Evolutionary conservation across 2,329 filamentous ascomycete genomes (phyloP).

Genomic region (Monosporascus cannonballus): DNA sequence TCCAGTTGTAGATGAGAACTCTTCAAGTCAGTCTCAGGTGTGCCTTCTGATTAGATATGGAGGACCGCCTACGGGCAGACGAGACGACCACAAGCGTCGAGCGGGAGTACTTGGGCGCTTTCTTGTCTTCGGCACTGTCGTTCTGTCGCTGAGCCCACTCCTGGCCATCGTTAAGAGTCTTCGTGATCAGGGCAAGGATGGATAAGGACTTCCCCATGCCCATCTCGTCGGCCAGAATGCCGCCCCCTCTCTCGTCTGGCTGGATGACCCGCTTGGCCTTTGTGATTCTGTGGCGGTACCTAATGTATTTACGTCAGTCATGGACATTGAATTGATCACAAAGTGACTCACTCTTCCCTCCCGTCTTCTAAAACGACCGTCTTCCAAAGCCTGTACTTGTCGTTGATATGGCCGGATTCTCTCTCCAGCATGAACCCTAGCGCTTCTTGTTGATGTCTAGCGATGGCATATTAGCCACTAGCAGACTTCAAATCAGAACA

Average conservation of each 20-base stretch:
- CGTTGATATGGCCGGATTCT: slow-evolving; percentile 28
- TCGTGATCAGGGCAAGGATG: slow-evolving; percentile 41
- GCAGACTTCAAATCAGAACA: not conserved
- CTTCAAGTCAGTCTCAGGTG: slow-evolving; percentile 6
- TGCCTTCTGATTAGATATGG: not conserved
- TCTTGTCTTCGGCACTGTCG: slow-evolving; percentile 8
- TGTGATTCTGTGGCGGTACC: slow-evolving; percentile 35
- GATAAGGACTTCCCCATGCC: slow-evolving; percentile 54
- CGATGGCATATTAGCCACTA: not conserved
- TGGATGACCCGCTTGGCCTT: slow-evolving; percentile 21
- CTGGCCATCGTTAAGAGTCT: slow-evolving; percentile 30
- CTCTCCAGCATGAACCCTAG: slow-evolving; percentile 32
- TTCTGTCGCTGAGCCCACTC: slow-evolving; percentile 25
- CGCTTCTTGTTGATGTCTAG: slow-evolving; percentile 32
- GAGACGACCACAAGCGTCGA: slow-evolving; percentile 40
- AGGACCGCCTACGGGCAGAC: slow-evolving; percentile 30
- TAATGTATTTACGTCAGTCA: slow-evolving; percentile 7
- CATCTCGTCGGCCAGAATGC: slow-evolving; percentile 57
- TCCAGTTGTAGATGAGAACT: slow-evolving; percentile 37
- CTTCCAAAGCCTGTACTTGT: slow-evolving; percentile 28
- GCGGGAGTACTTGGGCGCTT: slow-evolving; percentile 19
- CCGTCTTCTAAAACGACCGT: not conserved
- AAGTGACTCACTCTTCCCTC: slow-evolving; percentile 2
- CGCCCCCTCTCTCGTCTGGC: slow-evolving; percentile 31
- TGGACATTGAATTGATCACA: slow-evolving; percentile 20